Percentiles rank a stretch among this genome's conserved stretches.
Conservation (phyloP, 2,329 filamentous ascomycete genomes). For the Westerdykella aurantiaca region DNA sequence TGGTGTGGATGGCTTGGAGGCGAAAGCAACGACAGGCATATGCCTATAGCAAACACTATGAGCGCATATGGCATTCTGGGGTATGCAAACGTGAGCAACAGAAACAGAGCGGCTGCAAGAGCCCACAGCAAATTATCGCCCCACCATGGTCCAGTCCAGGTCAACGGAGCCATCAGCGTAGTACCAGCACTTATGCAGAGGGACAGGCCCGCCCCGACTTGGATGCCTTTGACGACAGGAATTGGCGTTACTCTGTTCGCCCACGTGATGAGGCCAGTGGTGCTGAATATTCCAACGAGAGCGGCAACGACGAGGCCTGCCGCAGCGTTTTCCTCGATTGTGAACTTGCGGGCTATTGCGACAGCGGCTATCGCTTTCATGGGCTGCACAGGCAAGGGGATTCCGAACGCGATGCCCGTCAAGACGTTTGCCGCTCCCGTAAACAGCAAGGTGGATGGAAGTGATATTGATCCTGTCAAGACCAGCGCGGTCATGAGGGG, state of each 20-base stretch:
- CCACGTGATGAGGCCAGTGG: conserved; percentile 71
- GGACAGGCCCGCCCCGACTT: conserved; percentile 83
- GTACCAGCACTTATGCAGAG: conserved; percentile 70
- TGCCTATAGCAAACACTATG: conserved; percentile 61
- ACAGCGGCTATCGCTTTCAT: conserved; percentile 88
- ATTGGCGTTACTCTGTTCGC: conserved; percentile 71
- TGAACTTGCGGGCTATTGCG: conserved; percentile 66
- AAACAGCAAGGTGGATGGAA: conserved; percentile 80
- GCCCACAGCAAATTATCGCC: conserved; percentile 77
- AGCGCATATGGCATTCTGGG: conserved; percentile 73
- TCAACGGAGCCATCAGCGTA: conserved; percentile 60
- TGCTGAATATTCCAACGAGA: conserved; percentile 68
- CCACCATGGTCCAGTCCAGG: conserved; percentile 60
- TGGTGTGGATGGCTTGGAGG: not conserved
- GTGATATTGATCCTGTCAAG: conserved; percentile 68
- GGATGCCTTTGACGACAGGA: conserved; percentile 89
- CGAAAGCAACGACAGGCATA: conserved; percentile 56
- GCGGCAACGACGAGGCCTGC: conserved; percentile 74
- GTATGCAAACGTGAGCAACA: conserved; percentile 62
- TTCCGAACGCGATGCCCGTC: conserved; percentile 76
- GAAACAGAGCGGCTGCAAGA: conserved; percentile 62
- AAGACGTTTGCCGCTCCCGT: conserved; percentile 81
- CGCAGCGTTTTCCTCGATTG: conserved; percentile 66
- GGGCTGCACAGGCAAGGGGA: conserved; percentile 86
- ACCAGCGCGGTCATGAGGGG: conserved; percentile 85